Evolutionary conservation across 1,284 basidiomycete species (phyloP).

Genomic region (Malassezia cuniculi): DNA sequence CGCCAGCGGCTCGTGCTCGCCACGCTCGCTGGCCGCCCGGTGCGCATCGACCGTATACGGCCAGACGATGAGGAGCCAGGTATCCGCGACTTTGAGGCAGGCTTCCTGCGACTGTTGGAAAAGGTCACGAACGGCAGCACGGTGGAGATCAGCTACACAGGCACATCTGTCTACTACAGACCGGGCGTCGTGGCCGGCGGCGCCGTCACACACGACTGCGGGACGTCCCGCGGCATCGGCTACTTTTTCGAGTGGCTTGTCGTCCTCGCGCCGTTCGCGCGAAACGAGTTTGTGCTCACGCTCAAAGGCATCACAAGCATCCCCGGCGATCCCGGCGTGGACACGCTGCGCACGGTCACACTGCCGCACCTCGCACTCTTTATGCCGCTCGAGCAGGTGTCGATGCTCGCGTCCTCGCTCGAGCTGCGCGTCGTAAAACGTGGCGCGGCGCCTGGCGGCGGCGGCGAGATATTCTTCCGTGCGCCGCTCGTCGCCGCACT

Average conservation of each 20-base stretch:
- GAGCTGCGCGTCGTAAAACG: slow-evolving; percentile 70
- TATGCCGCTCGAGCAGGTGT: slow-evolving; percentile 22
- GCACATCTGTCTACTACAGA: slow-evolving; percentile 55
- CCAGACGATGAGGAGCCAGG: slow-evolving; percentile 87
- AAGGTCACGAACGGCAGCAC: slow-evolving; percentile 86
- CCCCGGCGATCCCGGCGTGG: slow-evolving; percentile 51
- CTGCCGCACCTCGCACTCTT: slow-evolving; percentile 82
- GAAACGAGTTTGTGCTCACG: slow-evolving; percentile 68
- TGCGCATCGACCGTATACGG: slow-evolving; percentile 78
- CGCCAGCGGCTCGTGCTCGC: slow-evolving; percentile 75
- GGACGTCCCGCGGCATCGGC: slow-evolving; percentile 70
- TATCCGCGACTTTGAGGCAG: slow-evolving; percentile 85
- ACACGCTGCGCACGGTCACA: slow-evolving; percentile 80
- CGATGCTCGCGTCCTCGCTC: slow-evolving; percentile 26
- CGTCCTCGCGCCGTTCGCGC: slow-evolving; percentile 83
- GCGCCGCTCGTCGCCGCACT: slow-evolving; percentile 80
- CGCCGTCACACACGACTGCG: slow-evolving; percentile 68
- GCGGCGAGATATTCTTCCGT: slow-evolving; percentile 83
- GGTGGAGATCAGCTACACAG: slow-evolving; percentile 88
- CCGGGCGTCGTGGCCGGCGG: slow-evolving; percentile 87
- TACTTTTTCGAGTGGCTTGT: slow-evolving; percentile 87
- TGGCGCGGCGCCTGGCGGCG: slow-evolving; percentile 78
- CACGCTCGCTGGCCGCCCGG: slow-evolving; percentile 70
- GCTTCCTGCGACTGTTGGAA: slow-evolving; percentile 73
- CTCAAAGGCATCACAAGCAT: slow-evolving; percentile 78